phyloP scores from a whole-genome alignment of 1,284 basidiomycete genomes.

The Moesziomyces sp. region DNA sequence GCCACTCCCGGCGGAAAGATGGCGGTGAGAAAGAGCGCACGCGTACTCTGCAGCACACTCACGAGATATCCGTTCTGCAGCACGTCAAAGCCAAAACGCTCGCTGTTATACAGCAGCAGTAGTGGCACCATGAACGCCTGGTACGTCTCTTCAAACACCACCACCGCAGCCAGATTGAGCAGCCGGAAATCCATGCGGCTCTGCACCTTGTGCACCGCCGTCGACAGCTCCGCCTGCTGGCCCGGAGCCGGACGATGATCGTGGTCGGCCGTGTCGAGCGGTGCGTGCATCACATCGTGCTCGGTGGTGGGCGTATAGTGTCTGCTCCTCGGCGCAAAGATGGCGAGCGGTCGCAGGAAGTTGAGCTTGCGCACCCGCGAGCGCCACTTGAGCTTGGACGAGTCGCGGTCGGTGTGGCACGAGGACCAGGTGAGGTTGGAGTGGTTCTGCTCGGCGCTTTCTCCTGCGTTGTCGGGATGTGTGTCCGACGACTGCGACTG shows the following conservation, averaged over 20 bases:
- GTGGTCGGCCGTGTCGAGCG: neutral
- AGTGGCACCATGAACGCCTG: constrained; percentile 61
- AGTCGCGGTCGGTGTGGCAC: constrained; percentile 31
- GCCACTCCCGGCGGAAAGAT: constrained; percentile 56
- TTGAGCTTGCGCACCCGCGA: constrained; percentile 47
- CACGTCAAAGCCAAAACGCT: constrained; percentile 55
- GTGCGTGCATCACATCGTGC: constrained; percentile 32
- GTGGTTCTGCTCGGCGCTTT: constrained; percentile 9
- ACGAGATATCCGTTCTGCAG: constrained; percentile 61
- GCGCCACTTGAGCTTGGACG: constrained; percentile 40
- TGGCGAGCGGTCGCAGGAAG: constrained; percentile 52
- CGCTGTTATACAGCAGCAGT: constrained; percentile 61
- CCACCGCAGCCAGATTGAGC: constrained; percentile 52
- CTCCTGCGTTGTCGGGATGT: neutral
- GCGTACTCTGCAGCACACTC: constrained; percentile 52
- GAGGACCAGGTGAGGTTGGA: constrained; percentile 40
- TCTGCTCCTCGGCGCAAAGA: constrained; percentile 46
- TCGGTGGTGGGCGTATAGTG: constrained; percentile 31
- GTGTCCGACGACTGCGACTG: neutral
- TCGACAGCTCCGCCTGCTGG: constrained; percentile 20
- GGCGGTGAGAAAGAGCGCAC: constrained; percentile 55
- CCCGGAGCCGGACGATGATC: neutral
- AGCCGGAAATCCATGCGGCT: constrained; percentile 48
- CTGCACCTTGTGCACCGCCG: constrained; percentile 27
- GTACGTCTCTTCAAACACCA: constrained; percentile 59